Evolutionary conservation across 371 early-diverging fungal species (phyloP), one percentile per base, ranked within the genome.

Genomic region (Dinochytrium kinnereticum): DNA sequence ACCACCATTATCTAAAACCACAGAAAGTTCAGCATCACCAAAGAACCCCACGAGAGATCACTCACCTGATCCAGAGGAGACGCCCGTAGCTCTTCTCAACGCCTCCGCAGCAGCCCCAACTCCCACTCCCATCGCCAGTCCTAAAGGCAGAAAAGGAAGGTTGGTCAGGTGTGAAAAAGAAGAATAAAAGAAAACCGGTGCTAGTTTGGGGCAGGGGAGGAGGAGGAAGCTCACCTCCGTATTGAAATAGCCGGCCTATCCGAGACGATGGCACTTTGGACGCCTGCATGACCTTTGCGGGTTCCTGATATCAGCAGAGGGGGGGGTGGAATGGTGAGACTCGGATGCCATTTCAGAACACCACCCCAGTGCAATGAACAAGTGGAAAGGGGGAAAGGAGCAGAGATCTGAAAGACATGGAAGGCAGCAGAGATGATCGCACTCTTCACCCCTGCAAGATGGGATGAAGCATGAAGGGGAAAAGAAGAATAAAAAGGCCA

Each of bases 81-180:
- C 26, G 19, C 76, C 79, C 1, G 68, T 31, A 34, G 69, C 70
- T 7, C 83, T 73, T 26, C 40, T 13, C 3, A 83, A 0, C 2
- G 80, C 71, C 64, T 79, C 83, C 0, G 72, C 40, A 2, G 76
- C 71, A 26, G 74, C 73, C 15, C 84, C 84, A 13, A 76, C 66
- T 0, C 80, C 79, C 21, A 83, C 79, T 1, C 79, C 77, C 0
- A 69, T 64, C 0, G 75, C 80, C 15, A 80, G 68, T 28, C 57
- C 57, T 55, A 30, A 26, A 7, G 26, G 26, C 44, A 44, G 19
- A 44, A 19, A n/a, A n/a, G n/a, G n/a, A n/a, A n/a, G n/a, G n/a
- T n/a, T n/a, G n/a, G n/a, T n/a, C n/a, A n/a, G n/a, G n/a, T n/a
- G n/a, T n/a, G n/a, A n/a, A n/a, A n/a, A n/a, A n/a, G n/a, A n/a